Evolutionary conservation across 176 grass and related monocot genomes (phyloP).

Genomic region (Paspalum vaginatum): DNA sequence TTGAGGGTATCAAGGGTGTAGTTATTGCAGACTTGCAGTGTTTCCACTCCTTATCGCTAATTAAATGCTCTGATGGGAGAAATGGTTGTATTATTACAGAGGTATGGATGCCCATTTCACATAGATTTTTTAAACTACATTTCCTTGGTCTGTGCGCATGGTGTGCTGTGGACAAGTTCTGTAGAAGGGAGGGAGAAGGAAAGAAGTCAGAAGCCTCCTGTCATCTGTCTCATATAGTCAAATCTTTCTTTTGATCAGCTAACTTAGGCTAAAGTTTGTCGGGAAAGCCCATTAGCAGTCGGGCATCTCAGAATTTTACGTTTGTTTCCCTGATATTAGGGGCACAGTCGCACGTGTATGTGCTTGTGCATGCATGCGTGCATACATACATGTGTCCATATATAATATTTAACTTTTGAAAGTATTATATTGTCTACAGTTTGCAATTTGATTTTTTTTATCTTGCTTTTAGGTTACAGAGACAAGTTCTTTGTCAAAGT

Average conservation of each 20-base stretch:
- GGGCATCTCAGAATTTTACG: not conserved
- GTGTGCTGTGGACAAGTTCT: no score
- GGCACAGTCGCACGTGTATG: not conserved
- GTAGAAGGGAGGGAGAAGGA: no score
- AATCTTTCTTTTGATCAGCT: not conserved
- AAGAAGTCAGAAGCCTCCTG: not conserved
- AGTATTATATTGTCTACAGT: conserved; percentile 1
- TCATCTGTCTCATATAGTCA: not conserved
- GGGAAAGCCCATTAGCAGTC: not conserved
- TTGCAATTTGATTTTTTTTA: conserved; percentile 40
- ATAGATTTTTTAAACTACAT: no score
- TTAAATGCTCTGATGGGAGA: no score
- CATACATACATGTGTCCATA: not conserved
- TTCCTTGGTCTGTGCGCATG: no score
- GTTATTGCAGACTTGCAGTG: no score
- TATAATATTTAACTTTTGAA: not conserved
- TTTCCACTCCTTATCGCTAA: no score
- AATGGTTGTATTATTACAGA: no score
- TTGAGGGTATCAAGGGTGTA: no score
- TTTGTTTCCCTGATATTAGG: not conserved
- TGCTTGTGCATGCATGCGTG: no score
- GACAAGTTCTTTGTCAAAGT: conserved; percentile 95
- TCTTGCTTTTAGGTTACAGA: conserved; percentile 79
- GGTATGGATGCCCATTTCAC: no score
- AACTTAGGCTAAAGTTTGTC: not conserved